phyloP scores from a whole-genome alignment of 129 eudicot genomes.

The Centaurea solstitialis region DNA sequence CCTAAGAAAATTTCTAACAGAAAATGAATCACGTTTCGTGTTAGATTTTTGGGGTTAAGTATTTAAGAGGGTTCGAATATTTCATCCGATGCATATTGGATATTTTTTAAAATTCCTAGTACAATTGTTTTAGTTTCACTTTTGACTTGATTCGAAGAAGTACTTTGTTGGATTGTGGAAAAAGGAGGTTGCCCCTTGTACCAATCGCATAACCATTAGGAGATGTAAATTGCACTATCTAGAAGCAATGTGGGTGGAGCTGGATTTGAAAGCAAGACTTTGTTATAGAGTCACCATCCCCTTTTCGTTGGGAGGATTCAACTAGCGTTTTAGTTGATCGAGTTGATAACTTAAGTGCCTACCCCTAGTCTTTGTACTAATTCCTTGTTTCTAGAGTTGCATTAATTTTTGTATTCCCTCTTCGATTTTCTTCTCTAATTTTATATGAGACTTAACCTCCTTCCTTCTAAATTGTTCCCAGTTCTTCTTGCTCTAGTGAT shows the following conservation, averaged over 20 bases:
- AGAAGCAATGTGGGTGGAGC: neutral
- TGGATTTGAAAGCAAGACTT: neutral
- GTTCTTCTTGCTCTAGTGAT: neutral
- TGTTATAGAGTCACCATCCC: neutral
- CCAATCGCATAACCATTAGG: neutral
- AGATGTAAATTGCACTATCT: neutral
- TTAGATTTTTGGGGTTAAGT: neutral
- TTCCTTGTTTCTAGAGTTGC: neutral
- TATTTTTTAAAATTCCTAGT: neutral
- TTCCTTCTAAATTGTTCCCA: neutral
- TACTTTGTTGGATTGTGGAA: neutral
- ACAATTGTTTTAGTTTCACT: neutral
- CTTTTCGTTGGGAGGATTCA: neutral
- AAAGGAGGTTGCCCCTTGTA: neutral
- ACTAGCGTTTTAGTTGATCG: neutral
- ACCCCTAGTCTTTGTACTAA: neutral
- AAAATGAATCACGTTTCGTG: neutral
- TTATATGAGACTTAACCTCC: neutral
- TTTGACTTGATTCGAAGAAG: neutral
- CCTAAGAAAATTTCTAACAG: neutral
- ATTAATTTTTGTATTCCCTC: neutral
- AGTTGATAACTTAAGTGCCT: neutral
- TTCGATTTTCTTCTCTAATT: neutral
- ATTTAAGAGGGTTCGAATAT: neutral
- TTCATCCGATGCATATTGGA: neutral